Evolutionary conservation across 192 early-diverging fungal genomes (phyloP), one percentile per base, ranked within the genome.

Genomic region (Entomortierella parvispora): DNA sequence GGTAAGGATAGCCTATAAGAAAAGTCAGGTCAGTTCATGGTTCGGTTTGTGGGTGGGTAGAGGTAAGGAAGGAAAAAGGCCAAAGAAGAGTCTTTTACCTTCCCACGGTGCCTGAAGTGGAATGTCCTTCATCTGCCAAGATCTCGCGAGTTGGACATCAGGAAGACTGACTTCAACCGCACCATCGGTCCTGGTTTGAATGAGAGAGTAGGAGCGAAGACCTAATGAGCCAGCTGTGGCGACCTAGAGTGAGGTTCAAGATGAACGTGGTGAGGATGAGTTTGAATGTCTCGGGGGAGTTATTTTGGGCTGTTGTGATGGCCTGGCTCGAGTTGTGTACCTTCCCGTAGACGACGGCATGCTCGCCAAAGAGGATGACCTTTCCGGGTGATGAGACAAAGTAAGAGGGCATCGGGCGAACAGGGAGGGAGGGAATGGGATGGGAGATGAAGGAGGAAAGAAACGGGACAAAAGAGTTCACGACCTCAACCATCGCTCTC

Each of bases 351-450:
- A 99, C 97, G 2, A 97, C 97, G 3, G 95, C 94, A 57, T 99
- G 97, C 76, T 99, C 97, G 54, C 97, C 97, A 89, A 99, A 98
- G 45, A 98, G 75, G 63, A 99, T 99, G 68, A 94, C 90, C 69
- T 99, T 99, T 59, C 93, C 97, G n/a, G 97, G 97, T 18, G 97
- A 94, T 33, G 91, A 93, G 28, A 92, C 50, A 55, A 71, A 65
- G 62, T 66, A 83, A 43, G 72, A 62, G 4, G 65, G 64, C 64
- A 76, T 76, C 22, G 6, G 25, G 11, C 22, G 33, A 5, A 58
- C 18, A 23, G 1, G 4, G n/a, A 15, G 10, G 34, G 44, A 12
- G 32, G 44, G 18, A 42, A 44, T n/a, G n/a, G n/a, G n/a, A 26
- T 17, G 25, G 11, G 42, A 22, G 10, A 58, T 25, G 37, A 4